phyloP scores from a whole-genome alignment of 768 basidiomycete genomes.

The Ephemerocybe angulata region DNA sequence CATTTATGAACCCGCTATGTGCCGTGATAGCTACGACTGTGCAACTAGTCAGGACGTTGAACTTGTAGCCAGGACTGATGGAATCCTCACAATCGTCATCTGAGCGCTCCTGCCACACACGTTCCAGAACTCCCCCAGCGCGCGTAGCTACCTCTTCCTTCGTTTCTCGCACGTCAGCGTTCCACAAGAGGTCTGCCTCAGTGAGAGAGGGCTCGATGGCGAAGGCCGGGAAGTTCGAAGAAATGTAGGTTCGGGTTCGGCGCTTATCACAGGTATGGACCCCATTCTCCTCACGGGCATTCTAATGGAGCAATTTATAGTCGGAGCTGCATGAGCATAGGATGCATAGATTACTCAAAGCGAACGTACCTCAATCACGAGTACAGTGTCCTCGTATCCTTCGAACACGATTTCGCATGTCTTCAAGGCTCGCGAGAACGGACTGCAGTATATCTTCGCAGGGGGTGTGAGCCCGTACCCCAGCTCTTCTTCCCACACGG shows the following conservation, averaged over 20 bases:
- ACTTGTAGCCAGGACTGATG: too few relatives aligned
- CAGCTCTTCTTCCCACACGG: constrained; percentile 49
- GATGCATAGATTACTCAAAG: background rate
- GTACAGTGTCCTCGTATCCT: constrained; percentile 26
- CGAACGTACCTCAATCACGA: constrained; percentile 53
- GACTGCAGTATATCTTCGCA: constrained; percentile 56
- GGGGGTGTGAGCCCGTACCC: constrained; percentile 46
- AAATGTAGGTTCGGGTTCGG: constrained; percentile 40
- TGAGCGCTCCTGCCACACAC: constrained; percentile 45
- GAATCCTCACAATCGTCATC: constrained; percentile 43
- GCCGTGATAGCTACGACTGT: constrained; percentile 16
- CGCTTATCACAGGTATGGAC: constrained; percentile 69
- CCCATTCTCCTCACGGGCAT: constrained; percentile 63
- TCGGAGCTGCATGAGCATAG: background rate
- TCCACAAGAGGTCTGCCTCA: constrained; percentile 65
- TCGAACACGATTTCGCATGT: constrained; percentile 55
- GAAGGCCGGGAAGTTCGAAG: constrained; percentile 46
- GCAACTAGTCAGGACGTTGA: too few relatives aligned
- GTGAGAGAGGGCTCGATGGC: constrained; percentile 53
- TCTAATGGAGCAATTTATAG: constrained; percentile 33
- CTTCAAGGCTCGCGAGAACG: constrained; percentile 56
- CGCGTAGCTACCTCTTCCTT: constrained; percentile 41
- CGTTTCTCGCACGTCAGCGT: constrained; percentile 51
- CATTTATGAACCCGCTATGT: constrained; percentile 17
- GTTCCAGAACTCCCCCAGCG: constrained; percentile 49